Conservation (phyloP, 805 yeast genomes). For the Myxozyma geophila region DNA sequence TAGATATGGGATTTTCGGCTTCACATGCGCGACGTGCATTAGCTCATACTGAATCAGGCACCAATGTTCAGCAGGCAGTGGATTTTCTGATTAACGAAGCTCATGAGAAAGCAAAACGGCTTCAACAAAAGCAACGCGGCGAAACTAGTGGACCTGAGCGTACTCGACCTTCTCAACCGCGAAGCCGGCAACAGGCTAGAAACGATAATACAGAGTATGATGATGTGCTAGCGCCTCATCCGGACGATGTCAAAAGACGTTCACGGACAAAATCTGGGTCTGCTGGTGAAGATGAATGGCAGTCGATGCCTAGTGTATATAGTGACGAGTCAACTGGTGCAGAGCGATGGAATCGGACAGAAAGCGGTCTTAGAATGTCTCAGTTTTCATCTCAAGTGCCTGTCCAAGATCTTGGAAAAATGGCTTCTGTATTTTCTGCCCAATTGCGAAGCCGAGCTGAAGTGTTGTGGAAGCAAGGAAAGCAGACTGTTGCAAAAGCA, state of each 20-base stretch:
- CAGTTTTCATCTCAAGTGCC: constrained; percentile 14
- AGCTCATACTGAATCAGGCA: constrained; percentile 54
- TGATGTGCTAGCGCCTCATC: constrained; percentile 19
- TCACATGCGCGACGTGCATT: constrained; percentile 67
- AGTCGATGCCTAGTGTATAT: constrained; percentile 29
- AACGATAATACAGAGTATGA: not conserved
- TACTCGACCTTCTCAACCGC: not conserved
- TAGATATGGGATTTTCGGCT: constrained; percentile 78
- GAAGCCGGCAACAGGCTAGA: not conserved
- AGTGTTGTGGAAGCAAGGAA: constrained; percentile 60
- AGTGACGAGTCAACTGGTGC: constrained; percentile 10
- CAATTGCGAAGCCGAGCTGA: constrained; percentile 66
- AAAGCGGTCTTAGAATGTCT: constrained; percentile 7
- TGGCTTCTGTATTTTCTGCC: constrained; percentile 53
- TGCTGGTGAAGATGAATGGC: constrained; percentile 26
- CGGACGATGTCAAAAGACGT: not conserved
- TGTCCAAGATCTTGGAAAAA: constrained; percentile 33
- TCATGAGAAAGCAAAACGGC: constrained; percentile 48
- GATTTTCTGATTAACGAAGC: constrained; percentile 66
- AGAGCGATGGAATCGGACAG: not conserved
- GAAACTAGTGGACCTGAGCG: not conserved
- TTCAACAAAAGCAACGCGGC: constrained; percentile 10
- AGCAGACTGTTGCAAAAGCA: constrained; percentile 64
- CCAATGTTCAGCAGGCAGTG: constrained; percentile 67
- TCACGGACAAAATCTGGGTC: not conserved